Conservation (phyloP, 2,329 filamentous ascomycete genomes). For the Alternaria ethzedia region DNA sequence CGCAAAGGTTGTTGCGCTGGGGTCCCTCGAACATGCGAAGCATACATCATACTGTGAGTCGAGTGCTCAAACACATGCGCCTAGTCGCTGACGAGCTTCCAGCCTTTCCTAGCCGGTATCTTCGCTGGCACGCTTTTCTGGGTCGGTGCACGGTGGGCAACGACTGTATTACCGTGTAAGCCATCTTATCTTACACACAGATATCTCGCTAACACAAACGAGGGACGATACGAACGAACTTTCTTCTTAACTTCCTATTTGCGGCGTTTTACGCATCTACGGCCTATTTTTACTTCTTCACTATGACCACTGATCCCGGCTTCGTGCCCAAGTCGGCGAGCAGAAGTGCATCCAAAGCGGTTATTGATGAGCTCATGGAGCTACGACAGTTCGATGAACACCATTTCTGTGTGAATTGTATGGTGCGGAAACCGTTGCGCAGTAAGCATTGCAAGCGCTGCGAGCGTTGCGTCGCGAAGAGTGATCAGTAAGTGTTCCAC, state of each 20-base stretch:
- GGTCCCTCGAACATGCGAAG: slow-evolving; percentile 87
- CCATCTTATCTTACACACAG: not conserved
- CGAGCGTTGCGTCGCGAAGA: slow-evolving; percentile 89
- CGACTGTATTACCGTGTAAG: slow-evolving; percentile 74
- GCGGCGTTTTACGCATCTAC: slow-evolving; percentile 68
- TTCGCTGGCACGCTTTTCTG: slow-evolving; percentile 88
- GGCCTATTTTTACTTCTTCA: slow-evolving; percentile 83
- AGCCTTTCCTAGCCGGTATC: slow-evolving; percentile 93
- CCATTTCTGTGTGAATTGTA: slow-evolving; percentile 93
- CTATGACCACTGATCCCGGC: slow-evolving; percentile 89
- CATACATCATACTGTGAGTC: slow-evolving; percentile 82
- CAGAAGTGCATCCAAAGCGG: slow-evolving; percentile 85
- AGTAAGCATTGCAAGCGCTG: slow-evolving; percentile 97
- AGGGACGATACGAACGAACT: slow-evolving; percentile 70
- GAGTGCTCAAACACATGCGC: not conserved
- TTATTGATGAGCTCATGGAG: slow-evolving; percentile 84
- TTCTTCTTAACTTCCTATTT: slow-evolving; percentile 82
- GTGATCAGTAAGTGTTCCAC: slow-evolving; percentile 79
- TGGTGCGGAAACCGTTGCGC: slow-evolving; percentile 89
- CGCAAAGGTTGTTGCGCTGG: slow-evolving; percentile 78
- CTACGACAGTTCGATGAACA: slow-evolving; percentile 90
- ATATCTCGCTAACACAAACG: slow-evolving; percentile 40
- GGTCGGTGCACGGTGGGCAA: slow-evolving; percentile 77
- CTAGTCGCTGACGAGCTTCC: slow-evolving; percentile 14
- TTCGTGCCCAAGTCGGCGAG: slow-evolving; percentile 91